These are phyloP conservation scores for Debaryomyces singareniensis DNA, from an alignment of 1,139 yeast genomes.

Conservation along the genomic window DNA sequence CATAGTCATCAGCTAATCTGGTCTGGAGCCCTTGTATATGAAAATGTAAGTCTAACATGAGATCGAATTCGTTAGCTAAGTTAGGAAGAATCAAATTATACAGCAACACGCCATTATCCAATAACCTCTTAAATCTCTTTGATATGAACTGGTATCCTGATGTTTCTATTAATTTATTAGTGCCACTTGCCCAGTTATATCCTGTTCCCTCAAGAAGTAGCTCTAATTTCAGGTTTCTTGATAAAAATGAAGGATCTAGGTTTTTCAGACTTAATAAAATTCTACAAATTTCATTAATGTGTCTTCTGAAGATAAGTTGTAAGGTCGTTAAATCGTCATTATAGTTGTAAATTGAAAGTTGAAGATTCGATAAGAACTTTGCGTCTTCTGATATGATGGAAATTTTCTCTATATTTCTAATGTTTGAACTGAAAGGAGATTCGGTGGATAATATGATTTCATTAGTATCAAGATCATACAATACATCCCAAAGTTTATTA, in stretches of 20 bases:
- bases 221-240: slow-evolving; percentile 18
- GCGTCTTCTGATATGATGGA: slow-evolving; percentile 46
- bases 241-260: slow-evolving; percentile 18
- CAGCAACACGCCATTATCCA: slow-evolving; percentile 26
- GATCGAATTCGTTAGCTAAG: slow-evolving; percentile 35
- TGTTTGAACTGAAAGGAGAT: slow-evolving; percentile 8
- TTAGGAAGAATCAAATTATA: slow-evolving; percentile 34
- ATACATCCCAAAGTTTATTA: slow-evolving; percentile 52
- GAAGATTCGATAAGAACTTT: slow-evolving; percentile 38
- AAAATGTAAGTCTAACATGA: slow-evolving; percentile 41
- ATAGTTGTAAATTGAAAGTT: slow-evolving; percentile 37
- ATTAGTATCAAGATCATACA: slow-evolving; percentile 50
- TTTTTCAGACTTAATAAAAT: slow-evolving; percentile 37
- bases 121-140: slow-evolving; percentile 30
- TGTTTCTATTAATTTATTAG: slow-evolving; percentile 35
- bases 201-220: slow-evolving; percentile 40
- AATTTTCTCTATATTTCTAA: slow-evolving; percentile 12
- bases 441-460: slow-evolving; percentile 31
- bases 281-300: slow-evolving; percentile 39
- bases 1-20: slow-evolving; percentile 7
- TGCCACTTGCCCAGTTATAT: slow-evolving; percentile 39
- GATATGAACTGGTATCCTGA: slow-evolving; percentile 38
- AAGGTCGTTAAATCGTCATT: slow-evolving; percentile 46
- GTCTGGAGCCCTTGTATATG: slow-evolving; percentile 34
- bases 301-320: slow-evolving; percentile 42